phyloP scores from a whole-genome alignment of 2,329 filamentous ascomycete genomes.

The Ciborinia camelliae region DNA sequence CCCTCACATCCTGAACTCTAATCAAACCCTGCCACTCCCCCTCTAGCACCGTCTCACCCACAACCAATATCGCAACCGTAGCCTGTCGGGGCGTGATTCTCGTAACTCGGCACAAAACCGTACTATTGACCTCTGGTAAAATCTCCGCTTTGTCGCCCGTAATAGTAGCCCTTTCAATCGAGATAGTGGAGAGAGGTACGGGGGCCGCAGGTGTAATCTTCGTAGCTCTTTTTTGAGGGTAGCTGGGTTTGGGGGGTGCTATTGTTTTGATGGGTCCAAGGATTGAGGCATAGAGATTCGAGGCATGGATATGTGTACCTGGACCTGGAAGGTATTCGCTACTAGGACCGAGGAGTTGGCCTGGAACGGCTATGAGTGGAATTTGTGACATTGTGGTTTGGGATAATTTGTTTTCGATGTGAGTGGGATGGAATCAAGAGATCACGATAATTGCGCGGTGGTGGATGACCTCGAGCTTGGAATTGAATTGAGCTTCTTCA shows the following conservation, averaged over 20 bases:
- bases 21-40: constrained; percentile 85
- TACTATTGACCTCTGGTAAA: constrained; percentile 75
- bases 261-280: constrained; percentile 65
- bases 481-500: not conserved
- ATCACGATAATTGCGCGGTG: not conserved
- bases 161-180: constrained; percentile 44
- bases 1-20: constrained; percentile 83
- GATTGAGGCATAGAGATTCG: constrained; percentile 76
- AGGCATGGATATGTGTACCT: constrained; percentile 78
- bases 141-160: constrained; percentile 57
- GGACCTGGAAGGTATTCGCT: constrained; percentile 68
- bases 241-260: constrained; percentile 40
- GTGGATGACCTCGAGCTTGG: not conserved
- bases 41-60: constrained; percentile 67
- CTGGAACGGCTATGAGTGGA: constrained; percentile 64
- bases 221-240: constrained; percentile 56
- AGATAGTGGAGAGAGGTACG: constrained; percentile 50
- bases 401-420: not conserved
- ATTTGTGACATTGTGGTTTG: constrained; percentile 28
- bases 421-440: not conserved
- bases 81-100: constrained; percentile 83
- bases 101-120: constrained; percentile 80
- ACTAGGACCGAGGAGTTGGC: constrained; percentile 70
- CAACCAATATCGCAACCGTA: constrained; percentile 79
- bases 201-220: constrained; percentile 50